Percentiles rank a stretch among this genome's conserved stretches.
Evolutionary conservation across 805 yeast species (phyloP).

Genomic region (Danielia oregonensis): DNA sequence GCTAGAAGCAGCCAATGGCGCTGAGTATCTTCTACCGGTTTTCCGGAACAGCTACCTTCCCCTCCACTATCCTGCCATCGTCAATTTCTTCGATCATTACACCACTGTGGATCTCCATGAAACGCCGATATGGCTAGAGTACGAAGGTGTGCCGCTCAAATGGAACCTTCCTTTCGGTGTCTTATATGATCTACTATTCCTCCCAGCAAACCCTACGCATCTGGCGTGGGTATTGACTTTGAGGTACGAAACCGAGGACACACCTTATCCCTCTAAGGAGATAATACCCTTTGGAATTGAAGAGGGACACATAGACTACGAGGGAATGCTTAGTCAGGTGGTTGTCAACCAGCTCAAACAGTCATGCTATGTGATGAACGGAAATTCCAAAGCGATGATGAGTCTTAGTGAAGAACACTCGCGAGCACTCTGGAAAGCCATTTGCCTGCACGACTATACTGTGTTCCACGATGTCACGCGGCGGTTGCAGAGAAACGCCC

Average conservation of each 20-base stretch:
- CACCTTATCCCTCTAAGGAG: slow-evolving; percentile 25
- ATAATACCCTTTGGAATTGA: slow-evolving; percentile 27
- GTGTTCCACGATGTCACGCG: slow-evolving; percentile 21
- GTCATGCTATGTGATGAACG: slow-evolving; percentile 68
- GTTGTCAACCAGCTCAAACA: slow-evolving; percentile 85
- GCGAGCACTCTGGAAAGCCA: slow-evolving; percentile 51
- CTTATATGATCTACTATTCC: slow-evolving; percentile 51
- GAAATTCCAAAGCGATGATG: slow-evolving; percentile 81
- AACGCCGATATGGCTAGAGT: slow-evolving; percentile 58
- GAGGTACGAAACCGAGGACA: slow-evolving; percentile 5
- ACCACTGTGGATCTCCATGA: slow-evolving; percentile 8
- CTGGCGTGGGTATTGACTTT: slow-evolving; percentile 39
- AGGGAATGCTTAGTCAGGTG: slow-evolving; percentile 39
- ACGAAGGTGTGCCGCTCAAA: slow-evolving; percentile 56
- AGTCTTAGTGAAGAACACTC: slow-evolving; percentile 62
- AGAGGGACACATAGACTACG: slow-evolving; percentile 18
- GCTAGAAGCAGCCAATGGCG: slow-evolving; percentile 12
- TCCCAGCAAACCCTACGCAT: slow-evolving; percentile 43
- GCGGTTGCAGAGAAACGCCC: slow-evolving; percentile 8
- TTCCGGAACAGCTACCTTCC: slow-evolving; percentile 55
- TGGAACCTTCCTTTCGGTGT: slow-evolving; percentile 82
- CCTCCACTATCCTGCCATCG: slow-evolving; percentile 32
- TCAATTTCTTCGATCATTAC: slow-evolving; percentile 31
- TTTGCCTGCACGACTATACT: slow-evolving; percentile 31
- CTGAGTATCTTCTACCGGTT: slow-evolving; percentile 17